A percentile compares a stretch with the other conserved stretches of the same genome.
Conservation (phyloP, 805 yeast species). For the Yarrowia divulgata region DNA sequence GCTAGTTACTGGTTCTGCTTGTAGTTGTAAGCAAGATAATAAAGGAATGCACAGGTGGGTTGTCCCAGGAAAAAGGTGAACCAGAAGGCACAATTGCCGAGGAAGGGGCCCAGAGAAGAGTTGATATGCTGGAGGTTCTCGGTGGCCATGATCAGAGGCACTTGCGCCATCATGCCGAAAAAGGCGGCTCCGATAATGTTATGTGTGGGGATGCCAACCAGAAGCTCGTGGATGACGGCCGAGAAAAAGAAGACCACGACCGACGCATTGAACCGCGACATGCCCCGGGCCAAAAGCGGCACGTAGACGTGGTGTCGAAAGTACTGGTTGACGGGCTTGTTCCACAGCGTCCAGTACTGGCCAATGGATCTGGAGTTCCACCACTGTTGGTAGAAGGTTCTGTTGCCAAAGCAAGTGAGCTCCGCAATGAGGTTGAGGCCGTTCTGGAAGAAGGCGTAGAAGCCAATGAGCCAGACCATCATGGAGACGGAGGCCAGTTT, state of each 20-base stretch:
- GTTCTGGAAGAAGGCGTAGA: slow-evolving; percentile 55
- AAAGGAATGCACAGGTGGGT: slow-evolving; percentile 56
- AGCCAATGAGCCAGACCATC: slow-evolving; percentile 55
- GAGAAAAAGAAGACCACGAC: slow-evolving; percentile 54
- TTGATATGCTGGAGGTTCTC: slow-evolving; percentile 54
- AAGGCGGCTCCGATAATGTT: slow-evolving; percentile 58
- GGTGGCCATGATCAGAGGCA: slow-evolving; percentile 54
- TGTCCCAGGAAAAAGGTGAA: slow-evolving; percentile 56
- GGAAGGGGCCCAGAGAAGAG: slow-evolving; percentile 51
- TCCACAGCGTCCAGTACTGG: slow-evolving; percentile 59
- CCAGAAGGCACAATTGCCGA: slow-evolving; percentile 56
- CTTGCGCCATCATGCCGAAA: slow-evolving; percentile 55
- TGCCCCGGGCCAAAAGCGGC: slow-evolving; percentile 53
- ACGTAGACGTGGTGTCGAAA: slow-evolving; percentile 55
- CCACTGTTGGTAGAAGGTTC: slow-evolving; percentile 59
- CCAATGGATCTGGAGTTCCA: slow-evolving; percentile 60
- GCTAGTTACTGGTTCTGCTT: slow-evolving; percentile 43
- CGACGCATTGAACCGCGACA: slow-evolving; percentile 48
- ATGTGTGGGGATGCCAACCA: slow-evolving; percentile 58
- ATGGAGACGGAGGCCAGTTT: slow-evolving; percentile 54
- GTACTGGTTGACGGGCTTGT: slow-evolving; percentile 55
- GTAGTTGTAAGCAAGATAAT: slow-evolving; percentile 56
- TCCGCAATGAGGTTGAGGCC: slow-evolving; percentile 56
- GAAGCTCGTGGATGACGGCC: slow-evolving; percentile 57
- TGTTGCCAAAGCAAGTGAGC: slow-evolving; percentile 55